These are phyloP conservation scores for Solanum piurae DNA, from an alignment of 257 asterid genomes.

Conservation along the genomic window DNA sequence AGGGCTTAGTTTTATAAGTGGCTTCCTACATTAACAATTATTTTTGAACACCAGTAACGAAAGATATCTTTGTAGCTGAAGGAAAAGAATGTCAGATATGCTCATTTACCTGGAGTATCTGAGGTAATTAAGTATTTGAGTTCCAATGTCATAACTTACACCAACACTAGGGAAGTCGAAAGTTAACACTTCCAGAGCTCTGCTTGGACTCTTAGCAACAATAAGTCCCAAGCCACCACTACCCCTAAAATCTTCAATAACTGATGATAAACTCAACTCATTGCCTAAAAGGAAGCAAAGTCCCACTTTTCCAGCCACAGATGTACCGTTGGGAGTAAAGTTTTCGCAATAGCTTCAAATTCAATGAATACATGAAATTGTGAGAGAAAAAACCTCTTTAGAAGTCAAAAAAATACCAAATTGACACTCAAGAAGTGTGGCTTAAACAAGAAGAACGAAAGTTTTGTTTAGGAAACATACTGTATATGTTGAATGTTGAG, in stretches of 20 bases:
- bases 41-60: background rate
- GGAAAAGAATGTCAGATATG: background rate
- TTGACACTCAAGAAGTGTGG: background rate
- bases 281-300: constrained; percentile 13
- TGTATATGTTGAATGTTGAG: background rate
- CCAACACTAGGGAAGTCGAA: constrained; percentile 6
- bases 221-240: constrained; percentile 28
- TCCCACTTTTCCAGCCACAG: constrained; percentile 22
- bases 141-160: constrained; percentile 16
- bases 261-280: background rate
- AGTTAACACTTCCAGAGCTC: background rate
- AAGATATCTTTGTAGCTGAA: background rate
- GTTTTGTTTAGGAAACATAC: background rate
- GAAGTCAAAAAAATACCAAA: background rate
- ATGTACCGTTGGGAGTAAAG: constrained; percentile 6
- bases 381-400: background rate
- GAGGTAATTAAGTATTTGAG: constrained; percentile 21
- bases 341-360: constrained; percentile 16
- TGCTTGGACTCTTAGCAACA: constrained; percentile 3
- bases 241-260: background rate
- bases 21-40: constrained; percentile 11
- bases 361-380: background rate
- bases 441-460: background rate
- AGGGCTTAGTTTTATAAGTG: constrained; percentile 16
- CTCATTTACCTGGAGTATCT: constrained; percentile 14